Evolutionary conservation across 2,329 filamentous ascomycete genomes (phyloP).

Genomic region (Alternaria angustiovoidea): DNA sequence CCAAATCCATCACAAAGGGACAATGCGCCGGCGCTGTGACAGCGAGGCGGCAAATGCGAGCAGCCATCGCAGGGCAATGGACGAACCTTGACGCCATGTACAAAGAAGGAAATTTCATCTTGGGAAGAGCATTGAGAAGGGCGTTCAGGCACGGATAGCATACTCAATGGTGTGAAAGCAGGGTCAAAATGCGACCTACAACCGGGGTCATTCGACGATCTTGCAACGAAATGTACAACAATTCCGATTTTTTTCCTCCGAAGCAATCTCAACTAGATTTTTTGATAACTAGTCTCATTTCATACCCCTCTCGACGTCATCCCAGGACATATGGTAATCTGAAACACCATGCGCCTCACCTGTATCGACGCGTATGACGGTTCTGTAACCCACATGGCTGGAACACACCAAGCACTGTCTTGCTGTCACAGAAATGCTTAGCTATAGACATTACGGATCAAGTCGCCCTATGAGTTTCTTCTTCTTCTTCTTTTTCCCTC

Average conservation of each 20-base stretch:
- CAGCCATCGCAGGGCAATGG: not conserved
- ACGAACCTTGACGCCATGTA: slow-evolving; percentile 6
- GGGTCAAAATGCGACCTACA: not conserved
- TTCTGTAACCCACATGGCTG: slow-evolving; percentile 1
- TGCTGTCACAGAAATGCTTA: slow-evolving; percentile 7
- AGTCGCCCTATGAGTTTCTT: not conserved
- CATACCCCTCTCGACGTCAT: not conserved
- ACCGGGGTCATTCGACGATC: not conserved
- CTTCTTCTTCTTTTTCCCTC: not conserved
- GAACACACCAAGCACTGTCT: slow-evolving; percentile 5
- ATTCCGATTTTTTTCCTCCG: not conserved
- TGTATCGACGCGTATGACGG: not conserved
- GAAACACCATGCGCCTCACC: slow-evolving; percentile 3
- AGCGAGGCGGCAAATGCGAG: not conserved
- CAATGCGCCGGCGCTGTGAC: not conserved
- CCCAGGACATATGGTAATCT: not conserved
- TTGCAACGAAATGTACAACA: slow-evolving; percentile 12
- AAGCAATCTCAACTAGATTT: not conserved
- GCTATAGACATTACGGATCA: not conserved
- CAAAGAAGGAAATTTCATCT: not conserved
- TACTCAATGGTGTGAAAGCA: not conserved
- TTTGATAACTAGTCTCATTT: not conserved
- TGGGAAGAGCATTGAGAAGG: not conserved
- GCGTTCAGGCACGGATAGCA: slow-evolving; percentile 10
- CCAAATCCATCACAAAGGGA: not conserved